phyloP scores from a whole-genome alignment of 2,329 filamentous ascomycete genomes.

The Helotiales sp. region DNA sequence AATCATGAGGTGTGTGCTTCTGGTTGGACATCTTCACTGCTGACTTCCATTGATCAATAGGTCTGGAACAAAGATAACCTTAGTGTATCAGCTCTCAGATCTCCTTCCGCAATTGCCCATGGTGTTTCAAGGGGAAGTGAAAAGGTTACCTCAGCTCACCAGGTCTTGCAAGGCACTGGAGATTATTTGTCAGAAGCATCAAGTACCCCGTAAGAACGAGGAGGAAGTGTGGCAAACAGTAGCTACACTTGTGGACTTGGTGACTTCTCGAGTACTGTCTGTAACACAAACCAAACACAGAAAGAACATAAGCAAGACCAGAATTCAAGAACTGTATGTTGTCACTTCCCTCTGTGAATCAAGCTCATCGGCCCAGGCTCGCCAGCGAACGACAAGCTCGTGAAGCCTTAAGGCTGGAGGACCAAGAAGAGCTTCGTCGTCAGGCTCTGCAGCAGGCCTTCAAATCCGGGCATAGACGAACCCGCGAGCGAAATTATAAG shows the following conservation, averaged over 20 bases:
- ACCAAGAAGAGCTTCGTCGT: not conserved
- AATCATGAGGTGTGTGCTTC: not conserved
- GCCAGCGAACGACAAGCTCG: not conserved
- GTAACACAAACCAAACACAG: not conserved
- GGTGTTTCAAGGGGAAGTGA: not conserved
- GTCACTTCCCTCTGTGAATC: not conserved
- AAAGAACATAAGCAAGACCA: too few species aligned
- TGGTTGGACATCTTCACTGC: too few species aligned
- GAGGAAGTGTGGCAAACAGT: not conserved
- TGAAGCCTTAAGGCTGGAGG: not conserved
- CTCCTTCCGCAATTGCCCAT: not conserved
- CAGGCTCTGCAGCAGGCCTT: not conserved
- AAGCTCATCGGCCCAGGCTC: not conserved
- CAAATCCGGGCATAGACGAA: not conserved
- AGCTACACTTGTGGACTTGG: not conserved
- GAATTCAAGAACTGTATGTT: not conserved
- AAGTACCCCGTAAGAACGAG: not conserved
- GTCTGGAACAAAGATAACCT: not conserved
- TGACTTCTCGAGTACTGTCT: not conserved
- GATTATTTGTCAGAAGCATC: not conserved
- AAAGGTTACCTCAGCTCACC: not conserved
- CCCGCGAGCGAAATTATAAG: too few species aligned
- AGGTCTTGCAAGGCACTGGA: not conserved
- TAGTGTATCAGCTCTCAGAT: not conserved
- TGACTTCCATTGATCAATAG: not conserved